Conservation (phyloP, 2,329 filamentous ascomycete genomes). For the Xylariomycetidae sp. region DNA sequence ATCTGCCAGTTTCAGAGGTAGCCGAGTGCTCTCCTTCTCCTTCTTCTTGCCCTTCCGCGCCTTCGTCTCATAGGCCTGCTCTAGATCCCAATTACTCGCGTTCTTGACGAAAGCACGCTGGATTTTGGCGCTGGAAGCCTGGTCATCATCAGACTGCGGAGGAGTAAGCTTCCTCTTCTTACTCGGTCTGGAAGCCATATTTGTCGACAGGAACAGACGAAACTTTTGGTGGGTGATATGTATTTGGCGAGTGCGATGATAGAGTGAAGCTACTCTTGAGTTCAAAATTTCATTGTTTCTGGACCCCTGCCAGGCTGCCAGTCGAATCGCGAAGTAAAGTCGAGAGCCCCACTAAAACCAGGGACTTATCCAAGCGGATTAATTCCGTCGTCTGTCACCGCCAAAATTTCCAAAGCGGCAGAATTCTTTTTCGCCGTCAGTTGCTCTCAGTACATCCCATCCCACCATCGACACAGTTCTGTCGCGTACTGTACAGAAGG, state of each 20-base stretch:
- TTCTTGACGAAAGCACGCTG: slow-evolving; percentile 66
- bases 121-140: slow-evolving; percentile 31
- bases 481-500: too few species aligned
- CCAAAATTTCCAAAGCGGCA: slow-evolving; percentile 24
- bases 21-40: slow-evolving; percentile 64
- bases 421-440: slow-evolving; percentile 12
- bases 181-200: slow-evolving; percentile 45
- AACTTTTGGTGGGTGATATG: too few species aligned
- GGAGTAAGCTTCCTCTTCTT: slow-evolving; percentile 59
- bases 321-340: too few species aligned
- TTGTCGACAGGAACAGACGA: too few species aligned
- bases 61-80: slow-evolving; percentile 82
- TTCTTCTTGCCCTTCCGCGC: slow-evolving; percentile 71
- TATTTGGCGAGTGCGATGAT: too few species aligned
- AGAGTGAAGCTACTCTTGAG: too few species aligned
- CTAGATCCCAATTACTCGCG: slow-evolving; percentile 81
- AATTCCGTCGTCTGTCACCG: slow-evolving; percentile 16
- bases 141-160: slow-evolving; percentile 42
- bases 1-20: slow-evolving; percentile 84
- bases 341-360: slow-evolving; percentile 8
- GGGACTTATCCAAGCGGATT: slow-evolving; percentile 15
- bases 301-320: slow-evolving; percentile 14
- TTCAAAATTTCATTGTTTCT: too few species aligned
- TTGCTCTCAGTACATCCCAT: slow-evolving; percentile 10
- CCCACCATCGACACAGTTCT: too few species aligned